A percentile compares a stretch with the other conserved stretches of the same genome.
Conservation (phyloP, 1,139 yeast species). For the Taphrina populina region DNA sequence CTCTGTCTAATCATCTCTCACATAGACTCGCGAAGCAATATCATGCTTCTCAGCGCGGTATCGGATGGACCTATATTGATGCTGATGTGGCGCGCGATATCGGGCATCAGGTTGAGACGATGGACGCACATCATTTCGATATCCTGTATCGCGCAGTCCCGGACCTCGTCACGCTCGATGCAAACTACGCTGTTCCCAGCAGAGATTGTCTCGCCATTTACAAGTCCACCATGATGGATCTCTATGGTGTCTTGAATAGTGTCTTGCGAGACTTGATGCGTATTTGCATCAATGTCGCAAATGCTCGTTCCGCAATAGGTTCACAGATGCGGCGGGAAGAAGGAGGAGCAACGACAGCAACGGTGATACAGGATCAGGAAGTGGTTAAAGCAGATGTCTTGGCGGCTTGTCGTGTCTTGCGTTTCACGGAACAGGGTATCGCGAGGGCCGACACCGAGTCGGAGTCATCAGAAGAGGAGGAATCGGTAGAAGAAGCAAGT, state of each 20-base stretch:
- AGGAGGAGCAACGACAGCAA: too few relatives aligned
- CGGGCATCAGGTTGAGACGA: background rate
- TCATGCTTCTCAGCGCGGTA: background rate
- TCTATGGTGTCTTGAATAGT: background rate
- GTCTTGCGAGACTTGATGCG: background rate
- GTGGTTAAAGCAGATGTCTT: background rate
- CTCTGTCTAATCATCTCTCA: background rate
- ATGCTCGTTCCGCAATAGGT: background rate
- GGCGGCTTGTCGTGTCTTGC: background rate
- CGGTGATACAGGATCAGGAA: background rate
- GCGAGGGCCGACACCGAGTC: background rate
- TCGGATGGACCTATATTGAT: slow-evolving; percentile 13
- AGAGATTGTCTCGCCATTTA: background rate
- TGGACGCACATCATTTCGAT: background rate
- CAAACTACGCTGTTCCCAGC: background rate
- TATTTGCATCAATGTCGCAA: background rate
- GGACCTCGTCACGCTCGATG: slow-evolving; percentile 1
- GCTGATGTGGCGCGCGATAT: background rate
- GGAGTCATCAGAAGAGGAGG: too few relatives aligned
- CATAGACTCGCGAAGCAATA: background rate
- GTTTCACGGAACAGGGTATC: background rate
- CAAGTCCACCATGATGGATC: background rate
- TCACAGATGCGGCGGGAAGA: background rate
- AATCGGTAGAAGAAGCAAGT: too few relatives aligned
- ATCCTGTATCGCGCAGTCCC: slow-evolving; percentile 3